Conservation (phyloP, 176 grass and related monocot genomes). For the Musa acuminata region DNA sequence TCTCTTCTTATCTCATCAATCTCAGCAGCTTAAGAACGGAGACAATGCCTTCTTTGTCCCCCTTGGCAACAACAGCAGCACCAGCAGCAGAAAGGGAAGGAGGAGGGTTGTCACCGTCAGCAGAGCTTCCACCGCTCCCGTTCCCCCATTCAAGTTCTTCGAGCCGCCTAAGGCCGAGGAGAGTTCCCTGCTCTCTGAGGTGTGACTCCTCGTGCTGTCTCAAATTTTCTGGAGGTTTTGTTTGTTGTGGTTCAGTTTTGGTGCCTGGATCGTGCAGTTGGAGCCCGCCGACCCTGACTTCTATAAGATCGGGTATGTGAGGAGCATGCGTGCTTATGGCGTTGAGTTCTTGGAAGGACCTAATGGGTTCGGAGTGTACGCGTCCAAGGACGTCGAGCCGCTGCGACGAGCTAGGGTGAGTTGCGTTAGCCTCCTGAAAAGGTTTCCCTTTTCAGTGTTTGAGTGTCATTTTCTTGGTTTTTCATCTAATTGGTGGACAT, state of each 20-base stretch:
- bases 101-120: background rate
- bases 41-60: background rate
- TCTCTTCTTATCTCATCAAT: background rate
- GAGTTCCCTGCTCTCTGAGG: slow-evolving; percentile 30
- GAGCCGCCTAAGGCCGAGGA: slow-evolving; percentile 41
- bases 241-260: background rate
- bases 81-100: background rate
- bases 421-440: background rate
- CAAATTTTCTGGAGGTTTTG: background rate
- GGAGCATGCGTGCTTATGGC: slow-evolving; percentile 77
- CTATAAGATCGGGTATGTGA: slow-evolving; percentile 74
- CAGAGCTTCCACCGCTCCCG: background rate
- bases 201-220: background rate
- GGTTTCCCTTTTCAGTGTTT: background rate
- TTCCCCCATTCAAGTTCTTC: slow-evolving; percentile 43
- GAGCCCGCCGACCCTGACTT: slow-evolving; percentile 81
- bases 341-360: slow-evolving; percentile 83
- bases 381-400: slow-evolving; percentile 71
- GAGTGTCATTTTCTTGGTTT: background rate
- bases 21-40: background rate
- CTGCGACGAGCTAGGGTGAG: slow-evolving; percentile 72
- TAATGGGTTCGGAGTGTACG: slow-evolving; percentile 77
- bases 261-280: slow-evolving; percentile 34
- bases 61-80: background rate
- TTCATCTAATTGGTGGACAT: background rate